phyloP scores from a whole-genome alignment of 2,329 filamentous ascomycete species.

The Pseudogymnoascus sp. region DNA sequence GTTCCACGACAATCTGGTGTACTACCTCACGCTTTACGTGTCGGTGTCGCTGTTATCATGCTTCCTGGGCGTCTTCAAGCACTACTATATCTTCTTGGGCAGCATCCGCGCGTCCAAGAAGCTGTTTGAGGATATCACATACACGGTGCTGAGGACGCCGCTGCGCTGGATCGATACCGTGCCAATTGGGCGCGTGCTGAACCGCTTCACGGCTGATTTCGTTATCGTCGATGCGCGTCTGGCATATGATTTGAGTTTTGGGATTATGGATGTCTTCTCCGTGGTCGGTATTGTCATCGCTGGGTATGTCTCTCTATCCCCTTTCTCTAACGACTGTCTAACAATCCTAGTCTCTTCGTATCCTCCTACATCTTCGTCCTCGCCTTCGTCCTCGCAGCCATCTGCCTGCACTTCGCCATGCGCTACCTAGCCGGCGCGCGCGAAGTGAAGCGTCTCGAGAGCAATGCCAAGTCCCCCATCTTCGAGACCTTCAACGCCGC shows the following conservation, averaged over 20 bases:
- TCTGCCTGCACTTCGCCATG: conserved; percentile 49
- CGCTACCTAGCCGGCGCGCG: conserved; percentile 62
- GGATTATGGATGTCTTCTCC: conserved; percentile 50
- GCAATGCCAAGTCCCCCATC: conserved; percentile 66
- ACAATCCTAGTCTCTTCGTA: conserved; percentile 43
- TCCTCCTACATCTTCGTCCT: conserved; percentile 58
- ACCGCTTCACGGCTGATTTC: conserved; percentile 72
- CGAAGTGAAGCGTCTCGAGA: conserved; percentile 69
- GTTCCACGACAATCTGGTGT: conserved; percentile 38
- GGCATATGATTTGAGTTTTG: conserved; percentile 52
- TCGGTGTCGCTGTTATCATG: conserved; percentile 48
- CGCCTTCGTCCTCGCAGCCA: conserved; percentile 46
- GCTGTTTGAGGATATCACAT: conserved; percentile 59
- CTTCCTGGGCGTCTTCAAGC: conserved; percentile 52
- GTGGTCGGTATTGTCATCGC: conserved; percentile 59
- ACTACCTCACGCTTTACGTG: conserved; percentile 62
- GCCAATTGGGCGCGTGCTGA: conserved; percentile 66
- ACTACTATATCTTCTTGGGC: conserved; percentile 53
- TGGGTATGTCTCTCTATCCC: conserved; percentile 28
- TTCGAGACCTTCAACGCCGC: conserved; percentile 73
- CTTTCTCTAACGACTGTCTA: not conserved
- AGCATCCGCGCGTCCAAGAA: conserved; percentile 60
- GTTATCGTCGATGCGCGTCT: conserved; percentile 61
- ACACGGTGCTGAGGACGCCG: conserved; percentile 59
- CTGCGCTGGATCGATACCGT: conserved; percentile 76